Evolutionary conservation across 1,139 yeast genomes (phyloP).

Genomic region (Candida mesenterica): DNA sequence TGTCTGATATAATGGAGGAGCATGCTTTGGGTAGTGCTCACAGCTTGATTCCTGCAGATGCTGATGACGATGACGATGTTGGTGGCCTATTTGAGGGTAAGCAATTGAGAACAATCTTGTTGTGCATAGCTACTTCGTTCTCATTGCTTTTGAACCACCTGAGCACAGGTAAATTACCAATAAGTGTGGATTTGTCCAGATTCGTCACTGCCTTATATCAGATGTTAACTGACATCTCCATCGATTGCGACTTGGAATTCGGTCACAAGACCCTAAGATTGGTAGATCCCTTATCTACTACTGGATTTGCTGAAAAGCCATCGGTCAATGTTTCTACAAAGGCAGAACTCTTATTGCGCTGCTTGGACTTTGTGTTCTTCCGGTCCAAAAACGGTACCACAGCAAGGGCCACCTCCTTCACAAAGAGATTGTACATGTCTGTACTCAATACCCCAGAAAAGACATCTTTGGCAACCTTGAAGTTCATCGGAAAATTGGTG

Average conservation of each 20-base stretch:
- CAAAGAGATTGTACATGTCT: slow-evolving; percentile 70
- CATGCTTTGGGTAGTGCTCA: slow-evolving; percentile 23
- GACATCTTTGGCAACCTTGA: slow-evolving; percentile 72
- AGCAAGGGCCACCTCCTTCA: slow-evolving; percentile 76
- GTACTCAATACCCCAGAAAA: slow-evolving; percentile 83
- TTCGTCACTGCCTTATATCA: slow-evolving; percentile 74
- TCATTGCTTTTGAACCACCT: slow-evolving; percentile 74
- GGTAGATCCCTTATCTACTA: slow-evolving; percentile 63
- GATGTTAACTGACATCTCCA: slow-evolving; percentile 61
- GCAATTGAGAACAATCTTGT: slow-evolving; percentile 65
- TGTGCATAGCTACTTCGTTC: slow-evolving; percentile 89
- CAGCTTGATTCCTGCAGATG: slow-evolving; percentile 10
- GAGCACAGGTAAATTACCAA: slow-evolving; percentile 52
- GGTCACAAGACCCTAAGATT: slow-evolving; percentile 77
- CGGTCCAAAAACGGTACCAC: slow-evolving; percentile 70
- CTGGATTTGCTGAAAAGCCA: slow-evolving; percentile 47
- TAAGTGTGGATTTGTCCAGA: slow-evolving; percentile 63
- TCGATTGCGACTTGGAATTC: slow-evolving; percentile 83
- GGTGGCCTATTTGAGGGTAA: slow-evolving; percentile 34
- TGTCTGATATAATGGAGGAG: slow-evolving; percentile 44
- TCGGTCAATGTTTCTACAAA: slow-evolving; percentile 86
- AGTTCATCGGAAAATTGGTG: slow-evolving; percentile 73
- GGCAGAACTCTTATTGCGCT: slow-evolving; percentile 74
- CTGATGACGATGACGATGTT: slow-evolving; percentile 21
- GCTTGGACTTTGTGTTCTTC: slow-evolving; percentile 80